These are phyloP conservation scores for Rhynchospora pubera DNA, from an alignment of 176 grass and related monocot genomes.

Conservation along the genomic window DNA sequence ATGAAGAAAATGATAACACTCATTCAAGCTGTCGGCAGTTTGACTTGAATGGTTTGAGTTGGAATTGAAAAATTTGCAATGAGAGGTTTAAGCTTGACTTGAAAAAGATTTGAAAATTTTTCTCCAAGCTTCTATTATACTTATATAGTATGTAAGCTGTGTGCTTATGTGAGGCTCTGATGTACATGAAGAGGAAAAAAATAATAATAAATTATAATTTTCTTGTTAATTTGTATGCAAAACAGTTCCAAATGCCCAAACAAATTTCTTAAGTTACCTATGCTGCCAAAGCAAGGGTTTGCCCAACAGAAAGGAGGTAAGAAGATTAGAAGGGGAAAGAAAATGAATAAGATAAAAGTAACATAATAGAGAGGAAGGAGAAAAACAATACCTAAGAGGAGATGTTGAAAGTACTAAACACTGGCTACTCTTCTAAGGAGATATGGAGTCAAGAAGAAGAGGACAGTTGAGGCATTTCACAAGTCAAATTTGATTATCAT, in stretches of 20 bases:
- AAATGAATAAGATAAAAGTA: background rate
- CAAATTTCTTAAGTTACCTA: background rate
- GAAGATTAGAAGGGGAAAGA: background rate
- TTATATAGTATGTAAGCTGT: slow-evolving; percentile 1
- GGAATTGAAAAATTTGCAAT: slow-evolving; percentile 51
- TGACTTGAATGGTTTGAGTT: slow-evolving; percentile 87
- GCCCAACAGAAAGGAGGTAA: background rate
- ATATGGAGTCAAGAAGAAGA: background rate
- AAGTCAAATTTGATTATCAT: background rate
- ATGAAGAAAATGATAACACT: slow-evolving; percentile 44
- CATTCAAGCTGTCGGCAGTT: slow-evolving; percentile 62
- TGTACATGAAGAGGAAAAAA: slow-evolving; percentile 19
- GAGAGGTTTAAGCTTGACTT: slow-evolving; percentile 90
- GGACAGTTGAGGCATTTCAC: background rate
- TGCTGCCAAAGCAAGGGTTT: background rate
- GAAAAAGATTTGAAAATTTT: slow-evolving; percentile 25
- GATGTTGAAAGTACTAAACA: background rate
- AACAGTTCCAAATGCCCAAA: background rate
- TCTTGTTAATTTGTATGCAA: background rate
- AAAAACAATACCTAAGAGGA: background rate
- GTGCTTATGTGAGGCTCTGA: slow-evolving; percentile 4
- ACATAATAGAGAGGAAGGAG: background rate
- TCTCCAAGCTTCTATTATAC: background rate
- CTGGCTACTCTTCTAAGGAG: background rate
- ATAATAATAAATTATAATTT: slow-evolving; percentile 9